Evolutionary conservation across 1,284 basidiomycete species (phyloP), one percentile per base, ranked within the genome.

Genomic region (Tilletia caries): DNA sequence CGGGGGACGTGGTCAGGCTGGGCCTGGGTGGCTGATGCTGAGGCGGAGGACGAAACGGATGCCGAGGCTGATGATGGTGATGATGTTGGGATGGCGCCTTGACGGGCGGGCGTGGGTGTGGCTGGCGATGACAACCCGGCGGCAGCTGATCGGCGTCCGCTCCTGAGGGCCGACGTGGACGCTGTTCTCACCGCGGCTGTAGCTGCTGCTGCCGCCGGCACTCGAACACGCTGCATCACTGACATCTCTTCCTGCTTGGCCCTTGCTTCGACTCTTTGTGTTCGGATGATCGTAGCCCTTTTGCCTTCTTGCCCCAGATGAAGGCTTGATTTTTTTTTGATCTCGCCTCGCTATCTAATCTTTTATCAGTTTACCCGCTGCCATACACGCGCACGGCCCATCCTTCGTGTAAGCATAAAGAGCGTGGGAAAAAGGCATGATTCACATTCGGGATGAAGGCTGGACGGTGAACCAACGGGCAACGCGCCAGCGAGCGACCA

Each of bases 191-290:
- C n/a, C n/a, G n/a, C n/a, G n/a, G n/a, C 23, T 50, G 8, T n/a
- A 13, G 48, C 6, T n/a, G 48, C 18, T 50, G 48, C 3, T 20
- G 1, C 20, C 8, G 48, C 15, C 23, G 58, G 32, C 58, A 62
- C 29, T 62, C 58, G 58, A 34, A 62, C n/a, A 10, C 58, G 58
- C 33, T 62, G 27, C 58, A 62, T 62, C 15, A 23, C 52, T 54
- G n/a, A 23, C 52, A 25, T 13, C 15, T 5, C 52, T 54, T 27
- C 10, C 25, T 54, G 52, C 12, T 54, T 5, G 4, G 6, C 46
- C n/a, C n/a, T n/a, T n/a, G n/a, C n/a, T n/a, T n/a, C n/a, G n/a
- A 41, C 13, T 13, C 37, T 2, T 41, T 41, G 8, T 15, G 37
- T 41, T n/a, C n/a, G n/a, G 37, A 41, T 41, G 37, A 15, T 1